Evolutionary conservation across 257 asterid species (phyloP).

Genomic region (Sherardia arvensis): DNA sequence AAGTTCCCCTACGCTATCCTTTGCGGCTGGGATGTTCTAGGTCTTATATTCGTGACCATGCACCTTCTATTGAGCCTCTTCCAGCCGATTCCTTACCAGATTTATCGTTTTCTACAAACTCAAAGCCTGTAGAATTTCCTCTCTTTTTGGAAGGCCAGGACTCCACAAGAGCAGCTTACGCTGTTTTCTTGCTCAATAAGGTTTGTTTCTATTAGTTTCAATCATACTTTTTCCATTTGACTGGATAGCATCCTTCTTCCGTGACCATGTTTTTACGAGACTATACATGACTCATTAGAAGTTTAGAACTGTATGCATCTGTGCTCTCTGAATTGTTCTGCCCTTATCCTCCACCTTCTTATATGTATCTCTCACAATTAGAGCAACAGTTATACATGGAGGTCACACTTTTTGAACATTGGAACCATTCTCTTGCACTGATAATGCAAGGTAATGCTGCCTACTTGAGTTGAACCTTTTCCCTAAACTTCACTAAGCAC

Average conservation of each 20-base stretch:
- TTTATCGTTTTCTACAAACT: slow-evolving; percentile 34
- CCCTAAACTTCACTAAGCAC: background rate
- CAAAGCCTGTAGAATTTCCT: slow-evolving; percentile 74
- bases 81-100: slow-evolving; percentile 36
- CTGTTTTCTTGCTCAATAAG: slow-evolving; percentile 94
- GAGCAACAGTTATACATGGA: background rate
- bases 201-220: slow-evolving; percentile 25
- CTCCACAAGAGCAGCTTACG: slow-evolving; percentile 96
- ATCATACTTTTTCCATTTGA: background rate
- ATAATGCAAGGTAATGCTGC: background rate
- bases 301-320: background rate
- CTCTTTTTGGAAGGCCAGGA: slow-evolving; percentile 91
- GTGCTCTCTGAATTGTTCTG: background rate
- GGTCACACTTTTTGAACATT: background rate
- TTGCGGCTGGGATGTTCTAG: slow-evolving; percentile 88
- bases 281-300: background rate
- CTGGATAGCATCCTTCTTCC: background rate
- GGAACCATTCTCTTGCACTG: background rate
- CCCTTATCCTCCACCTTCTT: background rate
- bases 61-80: slow-evolving; percentile 70
- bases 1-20: slow-evolving; percentile 91
- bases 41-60: slow-evolving; percentile 74
- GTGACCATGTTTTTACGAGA: background rate
- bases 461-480: background rate
- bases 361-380: background rate